Evolutionary conservation across 345 rosid species (phyloP).

Genomic region (Aegle marmelos): DNA sequence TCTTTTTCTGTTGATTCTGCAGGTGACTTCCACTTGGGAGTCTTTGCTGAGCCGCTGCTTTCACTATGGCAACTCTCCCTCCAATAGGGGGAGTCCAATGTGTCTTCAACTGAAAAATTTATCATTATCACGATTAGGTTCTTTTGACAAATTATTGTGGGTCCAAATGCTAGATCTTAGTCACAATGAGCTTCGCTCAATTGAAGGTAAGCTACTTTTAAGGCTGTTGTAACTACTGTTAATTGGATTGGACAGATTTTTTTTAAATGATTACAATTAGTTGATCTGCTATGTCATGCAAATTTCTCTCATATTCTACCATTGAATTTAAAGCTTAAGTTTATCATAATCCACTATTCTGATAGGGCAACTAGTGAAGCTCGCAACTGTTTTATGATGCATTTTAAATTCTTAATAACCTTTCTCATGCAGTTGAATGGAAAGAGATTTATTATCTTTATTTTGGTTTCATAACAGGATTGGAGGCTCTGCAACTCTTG

Average conservation of each 20-base stretch:
- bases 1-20: conserved; percentile 35
- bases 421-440: background rate
- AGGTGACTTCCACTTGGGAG: conserved; percentile 61
- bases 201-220: conserved; percentile 57
- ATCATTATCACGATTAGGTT: conserved; percentile 66
- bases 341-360: background rate
- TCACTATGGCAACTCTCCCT: conserved; percentile 30
- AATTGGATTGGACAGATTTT: background rate
- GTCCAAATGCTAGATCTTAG: conserved; percentile 91
- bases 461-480: conserved; percentile 39
- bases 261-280: background rate
- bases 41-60: conserved; percentile 50
- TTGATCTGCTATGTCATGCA: background rate
- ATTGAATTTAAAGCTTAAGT: background rate
- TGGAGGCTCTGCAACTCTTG: conserved; percentile 85
- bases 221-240: background rate
- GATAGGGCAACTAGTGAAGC: background rate
- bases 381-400: background rate
- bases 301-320: background rate
- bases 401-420: background rate
- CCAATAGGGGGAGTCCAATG: conserved; percentile 22
- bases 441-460: background rate
- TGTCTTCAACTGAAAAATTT: conserved; percentile 73
- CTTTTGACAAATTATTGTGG: conserved; percentile 71
- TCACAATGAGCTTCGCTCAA: conserved; percentile 73